A percentile compares a stretch with the other conserved stretches of the same genome.
Conservation (phyloP, 176 grass and related monocot species). For the Aegilops umbellulata region DNA sequence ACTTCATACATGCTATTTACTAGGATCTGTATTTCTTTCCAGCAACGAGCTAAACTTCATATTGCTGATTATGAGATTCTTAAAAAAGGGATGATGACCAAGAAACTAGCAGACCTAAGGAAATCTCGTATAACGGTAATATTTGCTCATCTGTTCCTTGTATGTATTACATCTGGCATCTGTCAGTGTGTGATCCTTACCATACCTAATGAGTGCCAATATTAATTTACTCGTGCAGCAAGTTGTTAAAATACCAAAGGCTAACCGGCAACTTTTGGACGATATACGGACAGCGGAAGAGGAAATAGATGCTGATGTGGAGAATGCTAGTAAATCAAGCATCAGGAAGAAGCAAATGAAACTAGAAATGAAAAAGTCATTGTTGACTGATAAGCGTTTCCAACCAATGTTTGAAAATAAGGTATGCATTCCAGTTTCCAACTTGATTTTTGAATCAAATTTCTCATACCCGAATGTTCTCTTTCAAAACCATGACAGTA, state of each 20-base stretch:
- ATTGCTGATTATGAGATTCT: slow-evolving; percentile 55
- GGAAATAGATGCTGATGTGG: slow-evolving; percentile 48
- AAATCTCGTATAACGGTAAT: slow-evolving; percentile 74
- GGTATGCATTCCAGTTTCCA: slow-evolving; percentile 27
- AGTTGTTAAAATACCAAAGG: slow-evolving; percentile 67
- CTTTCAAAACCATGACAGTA: background rate
- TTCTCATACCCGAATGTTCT: background rate
- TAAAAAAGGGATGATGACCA: slow-evolving; percentile 49
- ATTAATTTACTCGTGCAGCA: slow-evolving; percentile 41
- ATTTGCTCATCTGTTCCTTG: slow-evolving; percentile 17
- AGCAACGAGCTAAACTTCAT: slow-evolving; percentile 56
- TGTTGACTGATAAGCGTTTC: slow-evolving; percentile 69
- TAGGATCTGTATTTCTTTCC: slow-evolving; percentile 36
- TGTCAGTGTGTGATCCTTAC: background rate
- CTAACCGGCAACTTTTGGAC: slow-evolving; percentile 66
- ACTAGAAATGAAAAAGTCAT: slow-evolving; percentile 28
- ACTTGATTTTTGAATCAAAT: background rate
- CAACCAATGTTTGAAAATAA: slow-evolving; percentile 60
- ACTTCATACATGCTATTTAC: background rate
- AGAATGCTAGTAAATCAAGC: slow-evolving; percentile 49
- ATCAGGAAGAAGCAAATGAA: slow-evolving; percentile 65
- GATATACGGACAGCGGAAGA: slow-evolving; percentile 47
- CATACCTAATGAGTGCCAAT: background rate
- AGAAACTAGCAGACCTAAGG: slow-evolving; percentile 64
- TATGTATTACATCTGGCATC: background rate